Evolutionary conservation across 2,329 filamentous ascomycete species (phyloP).

Genomic region (Talaromyces sp.): DNA sequence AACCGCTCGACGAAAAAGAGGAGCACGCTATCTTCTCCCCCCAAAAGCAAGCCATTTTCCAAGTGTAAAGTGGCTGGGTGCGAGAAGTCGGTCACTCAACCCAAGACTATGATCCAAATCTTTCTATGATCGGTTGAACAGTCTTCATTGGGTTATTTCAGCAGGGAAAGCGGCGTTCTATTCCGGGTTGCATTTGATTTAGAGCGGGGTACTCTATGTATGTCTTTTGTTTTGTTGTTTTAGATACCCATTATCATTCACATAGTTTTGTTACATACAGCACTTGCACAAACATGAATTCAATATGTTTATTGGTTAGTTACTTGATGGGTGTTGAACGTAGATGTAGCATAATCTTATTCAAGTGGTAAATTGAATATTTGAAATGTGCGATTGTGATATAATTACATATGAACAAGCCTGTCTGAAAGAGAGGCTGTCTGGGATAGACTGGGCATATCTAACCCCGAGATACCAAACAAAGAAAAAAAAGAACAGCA

Average conservation of each 20-base stretch:
- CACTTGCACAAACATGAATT: neutral
- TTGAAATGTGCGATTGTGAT: neutral
- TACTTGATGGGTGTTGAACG: neutral
- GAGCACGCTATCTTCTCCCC: constrained; percentile 15
- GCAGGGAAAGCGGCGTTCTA: constrained; percentile 3
- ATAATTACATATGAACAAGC: neutral
- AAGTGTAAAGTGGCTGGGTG: constrained; percentile 41
- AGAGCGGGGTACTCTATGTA: neutral
- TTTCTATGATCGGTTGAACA: constrained; percentile 34
- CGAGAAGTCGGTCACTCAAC: constrained; percentile 32
- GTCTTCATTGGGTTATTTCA: neutral
- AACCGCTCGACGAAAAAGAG: constrained; percentile 36
- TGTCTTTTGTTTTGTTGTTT: neutral
- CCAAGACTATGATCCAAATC: constrained; percentile 42
- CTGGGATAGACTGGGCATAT: constrained; percentile 1
- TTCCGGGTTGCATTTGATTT: neutral
- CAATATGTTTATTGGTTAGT: neutral
- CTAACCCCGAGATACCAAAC: neutral
- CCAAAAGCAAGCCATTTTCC: constrained; percentile 35
- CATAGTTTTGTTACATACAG: neutral
- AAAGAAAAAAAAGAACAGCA: neutral
- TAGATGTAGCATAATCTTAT: neutral
- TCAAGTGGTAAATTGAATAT: neutral
- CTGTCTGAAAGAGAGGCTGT: neutral
- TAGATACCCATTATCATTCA: constrained; percentile 1